phyloP scores from a whole-genome alignment of 371 early-diverging fungal species.

The Hamiltosporidium magnivora region DNA sequence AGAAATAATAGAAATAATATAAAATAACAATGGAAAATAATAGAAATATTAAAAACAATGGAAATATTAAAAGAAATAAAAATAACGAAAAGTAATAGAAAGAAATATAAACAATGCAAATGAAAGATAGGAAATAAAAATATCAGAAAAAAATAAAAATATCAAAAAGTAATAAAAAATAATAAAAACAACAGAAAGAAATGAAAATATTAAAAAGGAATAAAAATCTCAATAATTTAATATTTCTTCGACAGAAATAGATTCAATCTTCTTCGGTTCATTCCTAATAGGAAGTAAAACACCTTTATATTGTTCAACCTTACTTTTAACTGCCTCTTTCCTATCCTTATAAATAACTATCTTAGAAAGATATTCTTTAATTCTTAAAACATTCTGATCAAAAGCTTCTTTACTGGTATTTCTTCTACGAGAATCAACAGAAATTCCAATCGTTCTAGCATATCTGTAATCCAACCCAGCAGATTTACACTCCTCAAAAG shows the following conservation, averaged over 20 bases:
- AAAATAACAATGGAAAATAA: no score
- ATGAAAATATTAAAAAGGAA: not conserved
- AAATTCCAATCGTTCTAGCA: conserved; percentile 51
- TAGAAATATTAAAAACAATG: no score
- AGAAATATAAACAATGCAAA: no score
- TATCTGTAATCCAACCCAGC: conserved; percentile 48
- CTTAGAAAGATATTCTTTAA: conserved; percentile 51
- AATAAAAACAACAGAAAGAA: no score
- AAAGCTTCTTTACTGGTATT: conserved; percentile 46
- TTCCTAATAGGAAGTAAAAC: conserved; percentile 47
- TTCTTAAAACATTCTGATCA: conserved; percentile 48
- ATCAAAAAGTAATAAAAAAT: no score
- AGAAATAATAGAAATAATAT: no score
- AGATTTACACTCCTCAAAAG: conserved; percentile 42
- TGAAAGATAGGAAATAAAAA: no score
- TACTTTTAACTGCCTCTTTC: conserved; percentile 39
- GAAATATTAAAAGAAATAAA: no score
- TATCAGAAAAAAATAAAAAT: no score
- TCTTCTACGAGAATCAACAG: conserved; percentile 51
- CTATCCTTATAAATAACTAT: conserved; percentile 38
- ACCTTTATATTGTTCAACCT: conserved; percentile 36
- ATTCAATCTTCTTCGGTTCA: conserved; percentile 17
- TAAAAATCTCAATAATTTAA: not conserved
- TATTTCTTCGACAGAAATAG: conserved; percentile 38
- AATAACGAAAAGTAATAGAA: no score